phyloP scores from a whole-genome alignment of 352 stramenopile genomes.

The Phytophthora ramorum region DNA sequence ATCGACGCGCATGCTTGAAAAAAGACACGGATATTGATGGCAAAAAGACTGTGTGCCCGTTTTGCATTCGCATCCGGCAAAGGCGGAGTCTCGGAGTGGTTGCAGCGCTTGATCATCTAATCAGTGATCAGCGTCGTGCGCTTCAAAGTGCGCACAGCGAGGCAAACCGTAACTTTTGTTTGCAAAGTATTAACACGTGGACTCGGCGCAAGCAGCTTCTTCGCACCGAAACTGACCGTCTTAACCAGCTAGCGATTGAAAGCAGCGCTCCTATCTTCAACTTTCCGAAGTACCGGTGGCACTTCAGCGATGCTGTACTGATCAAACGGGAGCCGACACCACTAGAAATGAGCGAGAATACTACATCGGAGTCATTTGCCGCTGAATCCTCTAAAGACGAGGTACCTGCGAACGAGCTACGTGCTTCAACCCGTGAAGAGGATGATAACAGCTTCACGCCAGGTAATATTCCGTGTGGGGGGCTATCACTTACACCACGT shows the following conservation, averaged over 20 bases:
- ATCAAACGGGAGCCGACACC: conserved; percentile 40
- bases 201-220: conserved; percentile 28
- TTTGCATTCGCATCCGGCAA: conserved; percentile 53
- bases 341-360: conserved; percentile 12
- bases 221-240: conserved; percentile 30
- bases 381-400: neutral
- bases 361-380: neutral
- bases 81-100: conserved; percentile 37
- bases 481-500: neutral
- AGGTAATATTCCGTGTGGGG: conserved; percentile 13
- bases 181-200: conserved; percentile 45
- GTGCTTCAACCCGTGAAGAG: conserved; percentile 5
- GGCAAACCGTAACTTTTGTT: conserved; percentile 44
- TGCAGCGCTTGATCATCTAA: conserved; percentile 39
- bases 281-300: conserved; percentile 46
- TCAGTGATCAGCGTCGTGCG: conserved; percentile 35
- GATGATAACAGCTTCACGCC: conserved; percentile 2
- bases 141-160: conserved; percentile 35
- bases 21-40: conserved; percentile 18
- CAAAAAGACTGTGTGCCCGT: conserved; percentile 39
- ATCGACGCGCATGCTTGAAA: conserved; percentile 38
- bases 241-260: conserved; percentile 43
- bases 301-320: conserved; percentile 33
- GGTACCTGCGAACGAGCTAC: neutral
- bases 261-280: conserved; percentile 44